A percentile compares a stretch with the other conserved stretches of the same genome.
phyloP scores from a whole-genome alignment of 2,329 filamentous ascomycete genomes.

The Cytospora piceae region DNA sequence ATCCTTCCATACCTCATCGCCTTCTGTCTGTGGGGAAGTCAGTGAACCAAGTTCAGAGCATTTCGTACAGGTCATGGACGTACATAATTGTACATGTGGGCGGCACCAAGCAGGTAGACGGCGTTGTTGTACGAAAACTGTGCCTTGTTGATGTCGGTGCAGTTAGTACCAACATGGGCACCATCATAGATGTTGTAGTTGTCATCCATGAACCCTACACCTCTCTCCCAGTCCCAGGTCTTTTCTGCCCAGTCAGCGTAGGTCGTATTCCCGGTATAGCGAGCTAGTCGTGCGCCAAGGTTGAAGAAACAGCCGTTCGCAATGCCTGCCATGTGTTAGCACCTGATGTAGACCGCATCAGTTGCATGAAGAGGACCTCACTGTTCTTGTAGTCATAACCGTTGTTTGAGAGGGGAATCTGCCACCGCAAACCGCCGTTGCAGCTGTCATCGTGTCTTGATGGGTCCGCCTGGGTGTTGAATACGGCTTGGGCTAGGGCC shows the following conservation, averaged over 20 bases:
- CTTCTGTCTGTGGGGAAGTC: conserved; percentile 21
- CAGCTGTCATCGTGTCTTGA: conserved; percentile 71
- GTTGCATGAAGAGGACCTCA: conserved; percentile 11
- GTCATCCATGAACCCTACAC: conserved; percentile 60
- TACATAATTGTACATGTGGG: conserved; percentile 42
- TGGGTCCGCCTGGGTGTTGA: conserved; percentile 75
- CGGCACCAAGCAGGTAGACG: conserved; percentile 73
- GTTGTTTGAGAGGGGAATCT: conserved; percentile 81
- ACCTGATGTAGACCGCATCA: background rate
- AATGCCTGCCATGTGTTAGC: conserved; percentile 38
- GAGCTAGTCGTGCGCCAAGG: conserved; percentile 60
- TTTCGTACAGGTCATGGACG: conserved; percentile 26
- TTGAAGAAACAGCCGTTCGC: conserved; percentile 58
- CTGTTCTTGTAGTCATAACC: conserved; percentile 73
- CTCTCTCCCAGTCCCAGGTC: conserved; percentile 70
- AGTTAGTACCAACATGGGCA: conserved; percentile 57
- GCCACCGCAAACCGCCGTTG: conserved; percentile 79
- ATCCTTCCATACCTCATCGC: conserved; percentile 26
- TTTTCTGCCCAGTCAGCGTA: conserved; percentile 79
- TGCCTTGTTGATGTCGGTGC: conserved; percentile 53
- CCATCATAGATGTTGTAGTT: conserved; percentile 68
- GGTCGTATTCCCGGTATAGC: conserved; percentile 75
- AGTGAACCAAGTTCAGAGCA: background rate
- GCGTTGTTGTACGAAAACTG: conserved; percentile 75
- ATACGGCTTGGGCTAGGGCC: conserved; percentile 76